phyloP scores from a whole-genome alignment of 495 filamentous ascomycete species.

The Talaromyces ruber region DNA sequence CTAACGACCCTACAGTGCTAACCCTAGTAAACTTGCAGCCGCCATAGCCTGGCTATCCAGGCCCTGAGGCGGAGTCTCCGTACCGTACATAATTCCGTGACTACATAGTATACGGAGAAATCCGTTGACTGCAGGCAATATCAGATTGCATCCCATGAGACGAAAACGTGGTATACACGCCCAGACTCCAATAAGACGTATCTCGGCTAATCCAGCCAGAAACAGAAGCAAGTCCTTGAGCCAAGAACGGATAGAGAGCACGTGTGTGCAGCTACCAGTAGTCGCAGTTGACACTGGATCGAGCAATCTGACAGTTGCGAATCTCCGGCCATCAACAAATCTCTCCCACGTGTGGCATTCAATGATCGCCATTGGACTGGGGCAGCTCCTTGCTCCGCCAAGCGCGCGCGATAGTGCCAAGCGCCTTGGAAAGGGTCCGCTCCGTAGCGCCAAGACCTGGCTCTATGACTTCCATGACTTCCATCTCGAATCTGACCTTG shows the following conservation, averaged over 20 bases:
- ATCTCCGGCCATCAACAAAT: background rate
- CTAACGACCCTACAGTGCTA: background rate
- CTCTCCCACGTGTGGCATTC: background rate
- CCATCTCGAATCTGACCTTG: background rate
- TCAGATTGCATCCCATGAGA: background rate
- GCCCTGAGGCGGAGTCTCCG: background rate
- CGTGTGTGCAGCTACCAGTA: background rate
- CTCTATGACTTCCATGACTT: background rate
- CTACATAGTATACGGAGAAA: too few relatives aligned
- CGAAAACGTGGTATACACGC: background rate
- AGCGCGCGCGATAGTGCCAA: background rate
- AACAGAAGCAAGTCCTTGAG: background rate
- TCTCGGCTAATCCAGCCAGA: background rate
- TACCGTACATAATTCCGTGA: background rate
- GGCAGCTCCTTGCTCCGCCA: background rate
- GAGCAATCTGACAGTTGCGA: background rate
- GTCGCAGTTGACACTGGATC: background rate
- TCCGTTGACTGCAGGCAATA: background rate
- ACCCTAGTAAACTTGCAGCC: background rate
- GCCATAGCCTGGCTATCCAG: background rate
- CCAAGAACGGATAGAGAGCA: background rate
- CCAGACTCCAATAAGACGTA: background rate
- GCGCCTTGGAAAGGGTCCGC: background rate
- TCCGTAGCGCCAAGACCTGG: background rate
- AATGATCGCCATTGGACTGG: background rate